Base-by-base conservation (phyloP, 176 grass and related monocot species). In the Oryza rufipogon region DNA sequence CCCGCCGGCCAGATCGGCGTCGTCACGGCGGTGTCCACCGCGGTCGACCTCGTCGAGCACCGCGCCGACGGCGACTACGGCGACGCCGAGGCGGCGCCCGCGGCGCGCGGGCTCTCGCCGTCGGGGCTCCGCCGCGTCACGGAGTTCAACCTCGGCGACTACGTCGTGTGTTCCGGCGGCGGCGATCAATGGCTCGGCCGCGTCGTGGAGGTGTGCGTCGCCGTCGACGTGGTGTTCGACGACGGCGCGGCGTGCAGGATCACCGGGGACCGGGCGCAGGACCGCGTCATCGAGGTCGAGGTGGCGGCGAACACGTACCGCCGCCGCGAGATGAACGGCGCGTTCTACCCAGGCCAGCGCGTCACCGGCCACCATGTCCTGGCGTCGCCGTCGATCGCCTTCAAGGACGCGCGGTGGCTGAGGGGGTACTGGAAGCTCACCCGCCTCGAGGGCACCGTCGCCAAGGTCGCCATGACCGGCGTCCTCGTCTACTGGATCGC, bases 401-500 rank as follows among this genome's bases (percentile, higher is more conserved):
- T 68, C 63, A 0, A 25, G 47, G n/a, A 5, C 2, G 19, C 83
- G 13, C 16, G 25, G 41, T 85, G 83, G 83, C 17, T 71, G 13
- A 72, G 17, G 10, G 83, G 83, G 1, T 30, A 71, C 26, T 79
- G 83, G 75, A 63, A 26, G 5, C 6, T 2, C 6, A 3, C 2
- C 11, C 75, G 11, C 11, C 5, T 23, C 2, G 20, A 9, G 1
- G 84, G 84, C 68, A 73, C 14, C 8, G 75, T 86, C 5, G 3
- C 9, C 41, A 86, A 26, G 41, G 66, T 71, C 17, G 41, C 61
- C 28, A 46, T 25, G 17, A 20, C 54, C 54, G 41, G 28, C 56
- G 76, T 80, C 26, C n/a, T 73, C 70, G 84, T 86, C 28, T 0
- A 51, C 14, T 86, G 84, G 84, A 9, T 79, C 19, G 76, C 67